Base-by-base conservation (phyloP, 768 basidiomycete species). In the Obba rivulosa region DNA sequence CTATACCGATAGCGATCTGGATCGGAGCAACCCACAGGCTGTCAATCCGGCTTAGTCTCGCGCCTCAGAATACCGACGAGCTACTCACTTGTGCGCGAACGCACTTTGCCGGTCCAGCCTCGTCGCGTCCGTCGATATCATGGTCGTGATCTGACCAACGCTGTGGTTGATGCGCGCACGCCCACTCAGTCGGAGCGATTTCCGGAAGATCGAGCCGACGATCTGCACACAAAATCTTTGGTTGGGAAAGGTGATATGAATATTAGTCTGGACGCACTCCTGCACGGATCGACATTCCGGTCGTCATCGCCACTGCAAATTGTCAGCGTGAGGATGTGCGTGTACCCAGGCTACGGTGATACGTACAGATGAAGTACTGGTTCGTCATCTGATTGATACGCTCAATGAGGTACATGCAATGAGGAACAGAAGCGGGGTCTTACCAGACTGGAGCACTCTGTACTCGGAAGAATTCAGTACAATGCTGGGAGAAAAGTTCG, bases 61-160 rank as follows among this genome's bases (percentile, higher is more conserved):
- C n/a, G 36, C 22, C n/a, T 43, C 37, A 16, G 42, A 16, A 34
- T 25, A 13, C 14, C 3, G 31, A 23, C 10, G 17, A 36, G 20
- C 7, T 16, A 47, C 65, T 25, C 31, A 66, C 57, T 62, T 62
- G 56, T 69, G 67, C 13, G 62, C 54, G 43, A 56, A 73, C 7
- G 60, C 69, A n/a, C 67, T 62, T 56, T 77, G 71, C 14, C 66
- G 54, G 50, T 83, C 83, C 20, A 85, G 60, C 40, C 78, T 74
- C 4, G 74, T 72, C 0, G 80, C 66, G 57, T 88, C 85, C 11
- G 79, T 74, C 1, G 81, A 80, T 7, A 87, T 81, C 70, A 87
- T 77, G 0, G 83, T 87, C 9, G 79, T 84, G 42, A 86, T 79
- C 57, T 83, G 71, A 0, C 85, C 85, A 36, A 79, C 78, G 17